phyloP scores from a whole-genome alignment of 345 rosid genomes.

The Linum trigynum region DNA sequence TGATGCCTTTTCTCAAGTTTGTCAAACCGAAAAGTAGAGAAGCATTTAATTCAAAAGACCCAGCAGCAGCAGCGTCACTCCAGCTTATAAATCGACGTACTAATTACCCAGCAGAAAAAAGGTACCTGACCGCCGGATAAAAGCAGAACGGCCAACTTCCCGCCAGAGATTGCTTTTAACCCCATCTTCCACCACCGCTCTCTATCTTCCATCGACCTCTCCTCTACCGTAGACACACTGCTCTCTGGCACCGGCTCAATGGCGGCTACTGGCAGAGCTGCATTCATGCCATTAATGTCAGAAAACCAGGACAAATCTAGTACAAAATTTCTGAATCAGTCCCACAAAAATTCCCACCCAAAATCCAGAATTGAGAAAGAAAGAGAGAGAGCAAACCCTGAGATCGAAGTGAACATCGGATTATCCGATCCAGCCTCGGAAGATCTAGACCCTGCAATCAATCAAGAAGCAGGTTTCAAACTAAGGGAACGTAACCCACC shows the following conservation, averaged over 20 bases:
- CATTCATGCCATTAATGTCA: neutral
- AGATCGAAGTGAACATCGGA: slow-evolving; percentile 82
- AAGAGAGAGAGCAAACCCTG: slow-evolving; percentile 41
- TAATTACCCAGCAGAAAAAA: neutral
- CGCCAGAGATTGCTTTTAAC: slow-evolving; percentile 70
- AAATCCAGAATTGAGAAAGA: too few species aligned
- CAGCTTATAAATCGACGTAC: too few species aligned
- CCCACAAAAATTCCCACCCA: too few species aligned
- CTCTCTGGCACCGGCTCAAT: slow-evolving; percentile 84
- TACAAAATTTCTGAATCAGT: neutral
- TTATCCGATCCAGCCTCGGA: slow-evolving; percentile 87
- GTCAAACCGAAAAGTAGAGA: neutral
- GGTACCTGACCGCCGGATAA: slow-evolving; percentile 79
- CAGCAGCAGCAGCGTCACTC: too few species aligned
- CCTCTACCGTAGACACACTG: slow-evolving; percentile 72
- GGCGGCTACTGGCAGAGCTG: slow-evolving; percentile 73
- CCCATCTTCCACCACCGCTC: slow-evolving; percentile 98
- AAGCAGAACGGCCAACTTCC: slow-evolving; percentile 79
- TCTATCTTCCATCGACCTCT: slow-evolving; percentile 58
- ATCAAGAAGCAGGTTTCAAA: too few species aligned
- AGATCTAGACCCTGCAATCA: slow-evolving; percentile 69
- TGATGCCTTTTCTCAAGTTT: neutral
- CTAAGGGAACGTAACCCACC: too few species aligned
- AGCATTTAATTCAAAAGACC: too few species aligned
- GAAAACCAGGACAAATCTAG: neutral